phyloP scores from a whole-genome alignment of 139 green algal species.

The Monoraphidium neglectum region DNA sequence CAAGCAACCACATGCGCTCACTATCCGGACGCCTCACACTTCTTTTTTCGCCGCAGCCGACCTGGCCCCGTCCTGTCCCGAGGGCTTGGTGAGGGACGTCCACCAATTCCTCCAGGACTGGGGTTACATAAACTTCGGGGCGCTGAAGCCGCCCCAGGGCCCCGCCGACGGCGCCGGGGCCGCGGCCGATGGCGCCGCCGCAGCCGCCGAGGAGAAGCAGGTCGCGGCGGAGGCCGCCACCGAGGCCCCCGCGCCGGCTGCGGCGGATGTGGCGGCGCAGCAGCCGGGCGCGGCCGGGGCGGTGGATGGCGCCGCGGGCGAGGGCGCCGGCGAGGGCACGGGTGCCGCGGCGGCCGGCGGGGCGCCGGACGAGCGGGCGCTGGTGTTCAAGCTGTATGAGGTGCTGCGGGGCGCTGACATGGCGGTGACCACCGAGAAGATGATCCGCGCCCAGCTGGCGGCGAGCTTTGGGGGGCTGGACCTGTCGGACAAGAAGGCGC shows the following conservation, averaged over 20 bases:
- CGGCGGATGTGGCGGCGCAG: conserved; percentile 1
- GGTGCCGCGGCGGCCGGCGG: background rate
- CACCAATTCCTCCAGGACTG: conserved; percentile 65
- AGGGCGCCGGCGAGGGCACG: conserved; percentile 4
- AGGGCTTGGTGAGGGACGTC: conserved; percentile 12
- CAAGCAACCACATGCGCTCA: background rate
- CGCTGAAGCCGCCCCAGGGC: conserved; percentile 26
- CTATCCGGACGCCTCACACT: background rate
- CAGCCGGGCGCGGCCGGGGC: background rate
- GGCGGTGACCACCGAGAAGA: conserved; percentile 63
- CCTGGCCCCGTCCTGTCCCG: background rate
- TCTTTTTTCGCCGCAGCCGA: background rate
- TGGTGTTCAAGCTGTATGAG: conserved; percentile 45
- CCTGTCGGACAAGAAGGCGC: conserved; percentile 42
- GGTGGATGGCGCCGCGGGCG: conserved; percentile 27
- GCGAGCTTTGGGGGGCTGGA: conserved; percentile 36
- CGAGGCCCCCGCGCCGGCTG: background rate
- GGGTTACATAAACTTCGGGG: conserved; percentile 76
- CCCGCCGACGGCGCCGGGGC: background rate
- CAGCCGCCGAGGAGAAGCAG: background rate
- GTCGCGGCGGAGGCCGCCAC: too few species aligned
- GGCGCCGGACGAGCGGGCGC: conserved; percentile 7
- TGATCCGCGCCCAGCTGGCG: conserved; percentile 58
- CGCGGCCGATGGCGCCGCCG: conserved; percentile 23
- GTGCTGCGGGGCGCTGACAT: conserved; percentile 44